Evolutionary conservation across 2,329 filamentous ascomycete species (phyloP), one percentile per base, ranked within the genome.

Genomic region (Tolypocladium tropicale): DNA sequence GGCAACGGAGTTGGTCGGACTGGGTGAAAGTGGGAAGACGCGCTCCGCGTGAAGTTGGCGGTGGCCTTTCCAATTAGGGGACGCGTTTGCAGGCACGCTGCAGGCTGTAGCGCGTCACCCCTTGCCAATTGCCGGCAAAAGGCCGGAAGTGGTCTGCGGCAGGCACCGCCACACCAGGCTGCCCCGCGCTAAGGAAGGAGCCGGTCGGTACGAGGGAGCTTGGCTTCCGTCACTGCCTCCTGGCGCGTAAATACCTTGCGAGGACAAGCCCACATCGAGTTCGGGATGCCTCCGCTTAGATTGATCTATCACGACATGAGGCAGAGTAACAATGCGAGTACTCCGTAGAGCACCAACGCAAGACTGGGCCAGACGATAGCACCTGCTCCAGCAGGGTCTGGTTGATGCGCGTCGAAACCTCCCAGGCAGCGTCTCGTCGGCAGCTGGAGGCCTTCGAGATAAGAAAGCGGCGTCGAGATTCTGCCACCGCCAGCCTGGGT

Each of bases 11-110:
- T 18, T 30, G 41, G 33, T 14, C 21, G 39, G 50, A 37, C 25
- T 43, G 32, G 18, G n/a, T n/a, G 50, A 25, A 18, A 25, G 33
- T 25, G 28, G 37, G 28, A 53, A 46, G 28, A 67, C 68, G 66
- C 68, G 67, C 52, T 32, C 61, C 68, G 68, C 49, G 57, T 55
- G 39, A 46, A 34, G n/a, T 56, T 54, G 52, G 57, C 56, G 57
- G 50, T 34, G 48, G 46, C 52, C 28, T 16, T n/a, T 11, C 37
- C 25, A 14, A 12, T 23, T 18, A 16, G 18, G 37, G 28, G 48
- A 58, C 57, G 57, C 57, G 57, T 58, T 21, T 14, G 2, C 50
- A 28, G 41, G 28, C 39, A 12, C 55, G 57, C 16, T 14, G 2
- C 50, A 28, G 41, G 28, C 39, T 14, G 33, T 6, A 21, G 33